Evolutionary conservation across 208 protist genomes (phyloP), one percentile per base, ranked within the genome.

Genomic region (Kentomonas sorsogonicus): DNA sequence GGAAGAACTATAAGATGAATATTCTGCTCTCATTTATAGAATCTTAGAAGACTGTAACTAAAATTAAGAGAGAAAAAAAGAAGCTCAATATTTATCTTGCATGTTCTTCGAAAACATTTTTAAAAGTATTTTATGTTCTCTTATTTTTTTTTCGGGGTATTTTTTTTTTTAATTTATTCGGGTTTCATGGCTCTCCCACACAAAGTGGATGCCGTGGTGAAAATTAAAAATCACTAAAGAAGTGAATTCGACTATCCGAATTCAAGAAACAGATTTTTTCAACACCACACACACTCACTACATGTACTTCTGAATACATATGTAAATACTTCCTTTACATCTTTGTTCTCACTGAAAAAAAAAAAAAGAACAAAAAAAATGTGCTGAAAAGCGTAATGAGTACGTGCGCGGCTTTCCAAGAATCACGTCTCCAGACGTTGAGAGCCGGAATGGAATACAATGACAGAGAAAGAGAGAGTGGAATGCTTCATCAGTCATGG

Each of bases 311-410:
- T 36, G 7, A 5, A 11, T 36, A 36, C 11, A 36, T 15, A 15
- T 45, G 16, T 22, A 22, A 18, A 45, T 25, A 6, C 5, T 47
- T 30, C 18, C 18, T 30, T 47, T 47, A 15, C 18, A 3, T 29
- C 18, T 47, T 47, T 30, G 43, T 27, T 41, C 16, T n/a, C n/a
- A n/a, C n/a, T n/a, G n/a, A 66, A 38, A 64, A 54, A 57, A 41
- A 55, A 56, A 51, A 44, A 55, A 57, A 36, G 13, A 62, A 53
- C 39, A 50, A 54, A 63, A 62, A 45, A n/a, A 38, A 22, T 25
- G 6, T 0, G 4, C 23, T 27, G 23, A 26, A 15, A 48, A 48
- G 16, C 43, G 43, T 48, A n/a, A 20, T 26, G 10, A n/a, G n/a
- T n/a, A n/a, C n/a, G n/a, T n/a, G n/a, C n/a, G n/a, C n/a, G n/a